Base-by-base conservation (phyloP, 768 basidiomycete genomes). In the Agaricus bisporus region DNA sequence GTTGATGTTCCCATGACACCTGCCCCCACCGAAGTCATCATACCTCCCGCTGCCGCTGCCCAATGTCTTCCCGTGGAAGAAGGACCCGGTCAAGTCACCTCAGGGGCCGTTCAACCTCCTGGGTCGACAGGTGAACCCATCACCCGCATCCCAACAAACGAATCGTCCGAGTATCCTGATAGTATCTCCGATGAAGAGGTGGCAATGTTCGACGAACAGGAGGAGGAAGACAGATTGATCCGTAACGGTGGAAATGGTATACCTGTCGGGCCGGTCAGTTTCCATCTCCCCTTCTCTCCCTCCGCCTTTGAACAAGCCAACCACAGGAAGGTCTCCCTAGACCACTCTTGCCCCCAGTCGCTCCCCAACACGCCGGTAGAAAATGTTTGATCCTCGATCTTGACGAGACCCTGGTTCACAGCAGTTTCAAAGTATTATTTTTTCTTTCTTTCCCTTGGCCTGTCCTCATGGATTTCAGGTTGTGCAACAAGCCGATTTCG, bases 381-480 rank as follows among this genome's bases (percentile, higher is more conserved):
- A 99, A 99, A 71, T 98, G 97, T 61, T 79, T 98, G 17, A 94
- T 98, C 37, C 80, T 99, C 29, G 97, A 99, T 71, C 78, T 99
- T 35, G 95, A 99, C 59, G 95, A 99, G 72, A 99, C 97, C 3
- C 76, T 99, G 18, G 86, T 98, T 20, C 95, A 98, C 70, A 92
- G 89, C 64, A 94, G 91, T 67, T 98, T 99, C 82, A 99, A 98
- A 83, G 95, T 94, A 41, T 43, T 43, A 46, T 71, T 51, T 42
- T 14, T 22, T 41, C 25, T 35, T 42, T 35, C 18, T 41, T 17
- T n/a, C 38, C 43, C 9, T 26, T 41, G 26, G 6, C 12, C 10
- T 29, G 22, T 58, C 32, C 14, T 22, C 39, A 45, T 15, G 55
- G 56, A 39, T 55, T 15, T 45, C 46, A 98, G 95, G 88, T 93